Base-by-base conservation (phyloP, 208 protist species). In the Vickermania ingenoplastis region DNA sequence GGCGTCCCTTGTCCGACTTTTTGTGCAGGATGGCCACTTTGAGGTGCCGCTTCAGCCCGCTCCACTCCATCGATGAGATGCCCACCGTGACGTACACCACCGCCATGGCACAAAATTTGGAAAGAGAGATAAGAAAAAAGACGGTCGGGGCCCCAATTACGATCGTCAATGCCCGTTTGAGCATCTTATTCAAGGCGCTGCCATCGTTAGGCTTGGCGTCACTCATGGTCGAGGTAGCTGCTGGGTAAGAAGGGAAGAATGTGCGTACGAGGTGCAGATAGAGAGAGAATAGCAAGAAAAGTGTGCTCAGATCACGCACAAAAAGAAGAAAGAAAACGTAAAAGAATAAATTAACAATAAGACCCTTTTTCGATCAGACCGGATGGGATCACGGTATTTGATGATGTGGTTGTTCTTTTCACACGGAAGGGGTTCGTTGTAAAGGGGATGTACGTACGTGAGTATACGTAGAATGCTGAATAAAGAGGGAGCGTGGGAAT, bases 21-120 rank as follows among this genome's bases (percentile, higher is more conserved):
- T 55, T 59, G 41, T 76, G 63, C 4, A 91, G 61, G 53, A 94
- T 63, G 0, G 69, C 61, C 14, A 90, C 81, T 62, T 94, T 94
- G n/a, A 94, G 71, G 64, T 94, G 87, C 1, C 87, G 79, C 71
- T 90, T 91, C 30, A 94, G 27, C 13, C 75, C 77, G 29, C 62
- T 72, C 82, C 84, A 94, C 76, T 94, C 83, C 14, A 91, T 69
- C 27, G 73, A 68, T 28, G 69, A 70, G 28, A 83, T 64, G 53
- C 83, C 77, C 21, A 77, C 70, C 3, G 67, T 75, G 58, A 75
- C 61, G 53, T 63, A 84, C 31, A 74, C 51, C 30, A 94, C 62
- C 17, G 73, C 13, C 13, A 77, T 71, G 27, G 61, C 70, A 3
- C 56, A 62, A 28, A 72, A 65, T 41, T 77, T 76, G 27, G 69